phyloP scores from a whole-genome alignment of 345 rosid genomes.

The Crucihimalaya himalaica region DNA sequence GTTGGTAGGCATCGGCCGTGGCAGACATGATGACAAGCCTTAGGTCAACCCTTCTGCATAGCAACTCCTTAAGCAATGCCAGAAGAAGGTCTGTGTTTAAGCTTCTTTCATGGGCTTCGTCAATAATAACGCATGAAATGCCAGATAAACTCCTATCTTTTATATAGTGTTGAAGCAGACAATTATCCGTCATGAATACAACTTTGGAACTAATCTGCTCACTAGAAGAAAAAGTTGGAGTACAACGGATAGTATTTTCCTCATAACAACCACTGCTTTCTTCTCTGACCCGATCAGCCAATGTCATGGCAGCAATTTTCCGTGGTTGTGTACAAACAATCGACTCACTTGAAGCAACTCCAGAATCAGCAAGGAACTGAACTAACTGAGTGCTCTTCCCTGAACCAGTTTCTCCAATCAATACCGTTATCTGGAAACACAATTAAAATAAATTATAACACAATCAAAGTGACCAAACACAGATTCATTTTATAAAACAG shows the following conservation, averaged over 20 bases:
- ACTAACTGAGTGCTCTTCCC: conserved; percentile 95
- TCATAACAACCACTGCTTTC: conserved; percentile 74
- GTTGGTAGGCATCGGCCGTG: conserved; percentile 80
- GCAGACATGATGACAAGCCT: conserved; percentile 95
- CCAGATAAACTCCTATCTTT: conserved; percentile 66
- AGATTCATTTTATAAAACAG: not conserved
- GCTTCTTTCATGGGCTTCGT: conserved; percentile 98
- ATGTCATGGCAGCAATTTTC: conserved; percentile 77
- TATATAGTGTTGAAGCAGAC: conserved; percentile 75
- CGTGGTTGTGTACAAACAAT: conserved; percentile 90
- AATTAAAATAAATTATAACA: not conserved
- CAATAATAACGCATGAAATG: conserved; percentile 77
- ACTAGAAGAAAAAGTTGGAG: conserved; percentile 60
- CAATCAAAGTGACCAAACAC: conserved; percentile 9
- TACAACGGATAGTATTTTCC: conserved; percentile 52
- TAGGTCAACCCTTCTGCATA: conserved; percentile 54
- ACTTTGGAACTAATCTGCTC: conserved; percentile 61
- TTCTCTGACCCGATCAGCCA: conserved; percentile 72
- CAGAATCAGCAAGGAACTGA: conserved; percentile 91
- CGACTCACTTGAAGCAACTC: conserved; percentile 54
- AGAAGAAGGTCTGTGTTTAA: conserved; percentile 88
- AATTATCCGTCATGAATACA: conserved; percentile 81
- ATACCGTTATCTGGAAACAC: conserved; percentile 58
- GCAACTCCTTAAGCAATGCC: conserved; percentile 68
- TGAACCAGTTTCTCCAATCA: conserved; percentile 95